Base-by-base conservation (phyloP, 2,329 filamentous ascomycete species). In the Cladosporium sp. region DNA sequence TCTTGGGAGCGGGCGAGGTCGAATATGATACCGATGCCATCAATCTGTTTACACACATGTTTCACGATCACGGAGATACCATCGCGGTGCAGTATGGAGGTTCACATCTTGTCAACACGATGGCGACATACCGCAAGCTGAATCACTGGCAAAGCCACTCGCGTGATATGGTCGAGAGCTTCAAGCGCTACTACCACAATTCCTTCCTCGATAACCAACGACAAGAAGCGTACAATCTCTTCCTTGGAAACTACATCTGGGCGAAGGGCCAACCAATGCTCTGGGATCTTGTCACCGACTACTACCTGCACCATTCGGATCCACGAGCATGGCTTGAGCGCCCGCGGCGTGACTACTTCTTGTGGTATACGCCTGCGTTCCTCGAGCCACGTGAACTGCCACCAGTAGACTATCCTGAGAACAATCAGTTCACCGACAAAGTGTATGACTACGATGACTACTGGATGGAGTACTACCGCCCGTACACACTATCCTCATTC, bases 121-220 rank as follows among this genome's bases (percentile, higher is more conserved):
- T 99, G 93, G 93, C 96, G 70, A 99, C 95, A 5, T 99, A 99
- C 77, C 91, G 95, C 65, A 98, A 98, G 79, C 96, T 97, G 77
- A 98, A 98, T 71, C 94, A 98, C 77, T 99, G 95, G 95, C 96
- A 93, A 28, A 97, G 92, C 72, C 93, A 97, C 77, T 97, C 94
- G 2, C 87, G 95, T 70, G 95, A 99, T 77, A 98, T 99, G 94
- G 93, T 99, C 26, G 95, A 99, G 80, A 97, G 92, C 77, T 97
- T 99, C 82, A 99, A 98, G 78, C 88, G 95, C 31, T 99, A 98
- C 78, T 99, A 99, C 78, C 97, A 98, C 80, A 99, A 99, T 75
- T 96, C 94, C 0, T 99, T 99, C 76, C 85, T 99, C 10, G 95
- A 99, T 77, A 93, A 91, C n/a, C 95, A 99, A 76, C 88, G 95